Base-by-base conservation (phyloP, 2,329 filamentous ascomycete species). In the Onygena corvina region DNA sequence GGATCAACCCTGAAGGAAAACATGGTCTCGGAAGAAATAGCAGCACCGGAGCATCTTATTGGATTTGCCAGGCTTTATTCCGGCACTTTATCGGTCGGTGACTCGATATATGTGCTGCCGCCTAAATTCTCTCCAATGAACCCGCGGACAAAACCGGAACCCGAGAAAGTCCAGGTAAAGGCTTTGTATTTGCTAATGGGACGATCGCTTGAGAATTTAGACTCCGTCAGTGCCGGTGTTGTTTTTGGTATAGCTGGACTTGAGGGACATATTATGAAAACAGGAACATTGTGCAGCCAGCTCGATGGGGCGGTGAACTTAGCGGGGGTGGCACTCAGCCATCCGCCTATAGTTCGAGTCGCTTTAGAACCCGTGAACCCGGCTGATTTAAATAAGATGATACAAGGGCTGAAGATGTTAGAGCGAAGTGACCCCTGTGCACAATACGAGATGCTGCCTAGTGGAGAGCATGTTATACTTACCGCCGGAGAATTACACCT, bases 151-250 rank as follows among this genome's bases (percentile, higher is more conserved):
- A 71, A 74, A 12, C 86, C 88, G 0, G 77, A 81, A 54, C 88
- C 89, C 0, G 77, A 84, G 56, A 88, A 89, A 61, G 81, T 94
- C 31, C 90, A 80, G 0, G 81, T 98, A 46, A 89, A 82, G 12
- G 86, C 86, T 1, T 73, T 98, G 2, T 98, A 98, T 66, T 81
- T 98, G 63, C 79, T 98, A 48, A 98, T 98, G 92, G 92, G 92
- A 25, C 78, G 90, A 51, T 84, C 84, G 51, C 72, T 98, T 3
- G 90, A 96, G 61, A 76, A 83, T 1, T 76, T 98, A 0, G 76
- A 79, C 12, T 84, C 83, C 0, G 90, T 96, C 0, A 90, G 90
- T 4, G 90, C 92, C 0, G 92, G 92, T 36, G 89, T 94, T 5
- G 84, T 98, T 3, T 96, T 98, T 61, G 92, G 92, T 20, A 92